Percentiles rank a stretch among this genome's conserved stretches.
Evolutionary conservation across 202 grass and related monocot genomes (phyloP).

Genomic region (Setaria italica): DNA sequence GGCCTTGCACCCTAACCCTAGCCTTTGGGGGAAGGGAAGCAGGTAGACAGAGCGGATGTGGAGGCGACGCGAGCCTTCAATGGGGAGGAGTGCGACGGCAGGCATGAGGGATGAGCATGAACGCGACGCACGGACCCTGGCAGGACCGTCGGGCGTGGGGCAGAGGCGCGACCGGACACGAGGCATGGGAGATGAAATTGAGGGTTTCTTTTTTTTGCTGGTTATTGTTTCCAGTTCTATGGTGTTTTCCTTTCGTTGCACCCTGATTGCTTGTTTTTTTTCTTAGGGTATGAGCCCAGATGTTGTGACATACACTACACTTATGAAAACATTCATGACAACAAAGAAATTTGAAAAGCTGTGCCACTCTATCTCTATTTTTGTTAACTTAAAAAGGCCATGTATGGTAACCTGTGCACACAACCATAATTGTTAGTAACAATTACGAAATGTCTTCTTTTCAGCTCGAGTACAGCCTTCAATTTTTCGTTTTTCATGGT

Average conservation of each 20-base stretch:
- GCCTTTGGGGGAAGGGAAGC: too few relatives aligned
- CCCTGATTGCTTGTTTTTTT: not conserved
- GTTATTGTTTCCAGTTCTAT: slow-evolving; percentile 38
- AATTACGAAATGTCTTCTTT: not conserved
- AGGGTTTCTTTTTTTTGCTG: not conserved
- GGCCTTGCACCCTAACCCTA: too few relatives aligned
- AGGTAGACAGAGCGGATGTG: too few relatives aligned
- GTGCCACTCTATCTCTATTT: slow-evolving; percentile 19
- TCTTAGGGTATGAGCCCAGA: slow-evolving; percentile 87
- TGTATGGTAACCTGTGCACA: not conserved
- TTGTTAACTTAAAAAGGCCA: slow-evolving; percentile 13
- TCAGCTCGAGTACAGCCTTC: not conserved
- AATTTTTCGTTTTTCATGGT: not conserved
- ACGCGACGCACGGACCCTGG: too few relatives aligned
- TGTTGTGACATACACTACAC: slow-evolving; percentile 89
- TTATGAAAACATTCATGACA: slow-evolving; percentile 97
- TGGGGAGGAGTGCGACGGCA: too few relatives aligned
- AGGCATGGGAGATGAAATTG: not conserved
- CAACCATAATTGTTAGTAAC: not conserved
- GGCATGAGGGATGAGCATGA: too few relatives aligned
- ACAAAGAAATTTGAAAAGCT: slow-evolving; percentile 90
- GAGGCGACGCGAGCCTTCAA: too few relatives aligned
- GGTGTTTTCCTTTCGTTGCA: slow-evolving; percentile 29
- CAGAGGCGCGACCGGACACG: too few relatives aligned
- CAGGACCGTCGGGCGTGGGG: too few relatives aligned